phyloP scores from a whole-genome alignment of 2,329 filamentous ascomycete species.

The Fusarium cyanostomum region DNA sequence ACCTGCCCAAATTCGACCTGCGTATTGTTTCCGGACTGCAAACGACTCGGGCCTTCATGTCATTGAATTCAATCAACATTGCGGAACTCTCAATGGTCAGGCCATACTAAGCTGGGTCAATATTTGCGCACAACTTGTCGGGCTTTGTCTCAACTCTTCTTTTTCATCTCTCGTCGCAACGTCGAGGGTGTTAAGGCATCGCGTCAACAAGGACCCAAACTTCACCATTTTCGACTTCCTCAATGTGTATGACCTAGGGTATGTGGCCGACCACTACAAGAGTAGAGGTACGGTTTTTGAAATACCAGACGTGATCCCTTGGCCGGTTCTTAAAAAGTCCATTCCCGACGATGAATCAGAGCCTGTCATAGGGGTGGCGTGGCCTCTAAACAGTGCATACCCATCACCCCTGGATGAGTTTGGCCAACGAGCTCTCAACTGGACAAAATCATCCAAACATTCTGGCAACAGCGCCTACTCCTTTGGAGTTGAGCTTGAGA shows the following conservation, averaged over 20 bases:
- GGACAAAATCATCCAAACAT: neutral
- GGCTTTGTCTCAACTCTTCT: neutral
- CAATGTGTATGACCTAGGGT: neutral
- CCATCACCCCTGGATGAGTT: neutral
- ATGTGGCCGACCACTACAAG: neutral
- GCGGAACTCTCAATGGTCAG: constrained; percentile 19
- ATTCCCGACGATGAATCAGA: constrained; percentile 1
- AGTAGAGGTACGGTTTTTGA: neutral
- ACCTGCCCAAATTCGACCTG: constrained; percentile 3
- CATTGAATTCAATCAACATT: constrained; percentile 33
- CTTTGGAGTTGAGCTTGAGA: constrained; percentile 36
- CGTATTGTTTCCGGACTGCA: constrained; percentile 16
- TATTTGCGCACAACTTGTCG: constrained; percentile 15
- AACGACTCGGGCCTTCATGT: neutral
- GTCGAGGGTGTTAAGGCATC: neutral
- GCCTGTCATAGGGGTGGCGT: neutral
- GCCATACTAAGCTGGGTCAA: constrained; percentile 21
- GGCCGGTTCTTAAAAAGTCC: neutral
- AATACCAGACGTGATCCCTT: constrained; percentile 15
- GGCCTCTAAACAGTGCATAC: neutral
- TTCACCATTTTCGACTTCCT: constrained; percentile 10
- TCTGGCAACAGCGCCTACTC: constrained; percentile 15
- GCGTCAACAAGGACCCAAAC: neutral
- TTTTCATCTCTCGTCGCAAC: neutral
- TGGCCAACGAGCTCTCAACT: neutral